Conservation (phyloP, 2,329 filamentous ascomycete genomes). For the Emydomyces testavorans region DNA sequence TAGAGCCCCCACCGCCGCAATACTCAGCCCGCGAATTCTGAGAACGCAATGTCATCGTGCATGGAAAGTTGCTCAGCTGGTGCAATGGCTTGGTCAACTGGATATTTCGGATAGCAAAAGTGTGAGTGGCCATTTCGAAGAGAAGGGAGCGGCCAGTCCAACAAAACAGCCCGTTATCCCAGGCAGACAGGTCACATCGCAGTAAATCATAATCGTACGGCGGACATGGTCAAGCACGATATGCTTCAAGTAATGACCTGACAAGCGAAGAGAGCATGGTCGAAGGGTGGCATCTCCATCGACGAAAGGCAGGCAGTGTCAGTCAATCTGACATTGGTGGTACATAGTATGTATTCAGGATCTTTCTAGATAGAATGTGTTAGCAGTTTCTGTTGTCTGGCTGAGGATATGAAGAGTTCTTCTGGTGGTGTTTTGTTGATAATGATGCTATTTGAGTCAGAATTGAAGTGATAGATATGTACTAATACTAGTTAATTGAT, state of each 20-base stretch:
- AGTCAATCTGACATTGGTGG: conserved; percentile 1
- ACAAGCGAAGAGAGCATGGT: conserved; percentile 4
- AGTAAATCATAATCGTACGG: neutral
- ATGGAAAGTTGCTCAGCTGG: neutral
- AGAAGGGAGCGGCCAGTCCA: neutral
- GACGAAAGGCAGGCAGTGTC: neutral
- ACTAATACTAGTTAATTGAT: too few relatives aligned
- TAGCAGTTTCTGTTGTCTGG: neutral
- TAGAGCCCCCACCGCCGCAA: neutral
- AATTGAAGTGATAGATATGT: too few relatives aligned
- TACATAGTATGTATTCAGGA: neutral
- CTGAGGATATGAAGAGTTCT: neutral
- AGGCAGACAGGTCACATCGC: neutral
- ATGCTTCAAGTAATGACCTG: neutral
- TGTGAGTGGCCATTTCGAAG: neutral
- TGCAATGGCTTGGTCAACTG: neutral
- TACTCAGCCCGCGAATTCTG: neutral
- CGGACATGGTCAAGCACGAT: neutral
- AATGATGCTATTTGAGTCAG: too few relatives aligned
- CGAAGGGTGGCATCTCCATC: neutral
- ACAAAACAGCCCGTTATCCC: neutral
- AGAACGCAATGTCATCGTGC: neutral
- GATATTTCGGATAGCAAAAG: neutral
- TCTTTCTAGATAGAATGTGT: conserved; percentile 1
- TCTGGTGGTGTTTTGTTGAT: neutral